Percentiles rank a stretch among this genome's conserved stretches.
These are phyloP conservation scores for Oryza punctata DNA, from an alignment of 176 grass and related monocot species.

Conservation along the genomic window DNA sequence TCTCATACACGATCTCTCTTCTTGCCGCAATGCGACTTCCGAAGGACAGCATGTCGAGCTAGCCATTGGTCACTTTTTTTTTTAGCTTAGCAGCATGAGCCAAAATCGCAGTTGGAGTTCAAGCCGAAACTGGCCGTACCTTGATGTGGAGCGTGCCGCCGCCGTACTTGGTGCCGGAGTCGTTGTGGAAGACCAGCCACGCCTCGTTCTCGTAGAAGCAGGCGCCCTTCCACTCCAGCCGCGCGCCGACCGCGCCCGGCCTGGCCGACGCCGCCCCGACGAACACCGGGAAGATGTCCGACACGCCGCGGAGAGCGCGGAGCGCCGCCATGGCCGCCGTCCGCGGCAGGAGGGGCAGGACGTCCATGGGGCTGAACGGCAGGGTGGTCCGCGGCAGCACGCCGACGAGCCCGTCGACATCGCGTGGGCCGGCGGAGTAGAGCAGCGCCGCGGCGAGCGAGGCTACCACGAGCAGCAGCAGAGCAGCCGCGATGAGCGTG, in stretches of 20 bases:
- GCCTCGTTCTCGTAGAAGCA: constrained; percentile 83
- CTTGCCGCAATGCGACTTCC: not conserved
- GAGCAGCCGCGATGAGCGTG: not conserved
- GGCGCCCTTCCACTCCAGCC: constrained; percentile 52
- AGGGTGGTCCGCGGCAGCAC: constrained; percentile 1
- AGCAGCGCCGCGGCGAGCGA: constrained; percentile 27
- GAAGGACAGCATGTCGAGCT: not conserved
- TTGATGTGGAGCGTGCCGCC: constrained; percentile 67
- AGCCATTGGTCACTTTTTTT: not conserved
- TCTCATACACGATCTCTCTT: not conserved
- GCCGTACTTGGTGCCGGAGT: constrained; percentile 53
- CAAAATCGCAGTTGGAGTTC: not conserved
- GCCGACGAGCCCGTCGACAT: not conserved
- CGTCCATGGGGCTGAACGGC: constrained; percentile 54
- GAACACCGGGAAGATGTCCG: constrained; percentile 69
- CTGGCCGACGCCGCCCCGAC: constrained; percentile 48
- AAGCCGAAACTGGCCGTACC: constrained; percentile 16
- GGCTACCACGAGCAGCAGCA: constrained; percentile 17
- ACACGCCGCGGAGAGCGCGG: constrained; percentile 36
- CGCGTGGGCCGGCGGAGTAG: not conserved
- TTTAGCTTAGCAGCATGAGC: not conserved
- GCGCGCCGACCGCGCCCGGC: not conserved
- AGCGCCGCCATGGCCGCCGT: constrained; percentile 40
- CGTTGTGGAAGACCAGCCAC: constrained; percentile 65
- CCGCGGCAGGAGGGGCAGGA: constrained; percentile 53